Conservation (phyloP, 2,329 filamentous ascomycete species). For the Lecanoromycetidae sp. region DNA sequence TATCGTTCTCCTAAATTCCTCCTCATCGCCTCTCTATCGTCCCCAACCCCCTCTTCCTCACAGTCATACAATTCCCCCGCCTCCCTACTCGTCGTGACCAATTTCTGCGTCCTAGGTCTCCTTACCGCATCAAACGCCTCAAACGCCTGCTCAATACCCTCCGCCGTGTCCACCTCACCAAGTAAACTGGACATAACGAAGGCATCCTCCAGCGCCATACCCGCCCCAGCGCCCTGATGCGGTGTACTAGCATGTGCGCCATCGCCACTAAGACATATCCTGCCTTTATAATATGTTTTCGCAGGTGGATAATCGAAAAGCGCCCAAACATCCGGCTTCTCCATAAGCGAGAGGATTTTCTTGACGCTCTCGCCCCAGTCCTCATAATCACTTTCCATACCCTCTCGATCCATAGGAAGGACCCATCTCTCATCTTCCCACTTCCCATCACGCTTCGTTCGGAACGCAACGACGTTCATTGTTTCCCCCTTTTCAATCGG, state of each 20-base stretch:
- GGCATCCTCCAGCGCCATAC: conserved; percentile 17
- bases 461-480: conserved; percentile 37
- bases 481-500: conserved; percentile 36
- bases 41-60: conserved; percentile 10
- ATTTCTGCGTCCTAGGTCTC: conserved; percentile 15
- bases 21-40: conserved; percentile 12
- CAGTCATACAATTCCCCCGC: conserved; percentile 15
- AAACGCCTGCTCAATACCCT: conserved; percentile 14
- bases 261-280: conserved; percentile 14
- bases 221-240: conserved; percentile 16
- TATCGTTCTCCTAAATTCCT: conserved; percentile 9
- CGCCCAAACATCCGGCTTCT: conserved; percentile 38
- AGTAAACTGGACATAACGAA: conserved; percentile 11
- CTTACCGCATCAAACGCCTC: conserved; percentile 15
- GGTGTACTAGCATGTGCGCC: conserved; percentile 18
- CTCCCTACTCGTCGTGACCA: conserved; percentile 17
- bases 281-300: conserved; percentile 14
- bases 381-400: conserved; percentile 29
- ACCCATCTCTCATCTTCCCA: conserved; percentile 31
- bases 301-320: conserved; percentile 37
- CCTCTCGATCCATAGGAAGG: conserved; percentile 26
- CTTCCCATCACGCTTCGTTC: conserved; percentile 23
- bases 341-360: conserved; percentile 30
- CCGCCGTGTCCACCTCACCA: not conserved
- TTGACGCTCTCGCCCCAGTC: conserved; percentile 29